Percentiles rank a stretch among this genome's conserved stretches.
Conservation (phyloP, 2,329 filamentous ascomycete genomes). For the Pyrenochaeta sp. region DNA sequence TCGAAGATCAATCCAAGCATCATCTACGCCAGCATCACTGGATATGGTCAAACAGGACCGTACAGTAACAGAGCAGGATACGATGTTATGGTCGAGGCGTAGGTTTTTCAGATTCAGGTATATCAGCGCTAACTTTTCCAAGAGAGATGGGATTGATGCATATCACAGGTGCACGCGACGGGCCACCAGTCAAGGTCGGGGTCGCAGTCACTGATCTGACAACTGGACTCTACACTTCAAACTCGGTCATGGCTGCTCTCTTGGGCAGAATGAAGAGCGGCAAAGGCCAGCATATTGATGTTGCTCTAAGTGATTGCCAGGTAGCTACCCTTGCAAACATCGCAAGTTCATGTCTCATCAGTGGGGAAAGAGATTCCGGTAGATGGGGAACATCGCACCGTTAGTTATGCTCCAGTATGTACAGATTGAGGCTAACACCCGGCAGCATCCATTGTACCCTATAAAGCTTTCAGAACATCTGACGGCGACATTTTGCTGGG, state of each 20-base stretch:
- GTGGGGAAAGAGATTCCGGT: slow-evolving; percentile 84
- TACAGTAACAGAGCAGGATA: slow-evolving; percentile 89
- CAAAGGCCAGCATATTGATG: slow-evolving; percentile 89
- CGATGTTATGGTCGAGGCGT: slow-evolving; percentile 98
- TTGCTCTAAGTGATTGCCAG: slow-evolving; percentile 90
- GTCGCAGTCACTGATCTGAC: slow-evolving; percentile 97
- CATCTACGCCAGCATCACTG: slow-evolving; percentile 95
- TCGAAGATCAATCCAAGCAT: slow-evolving; percentile 81
- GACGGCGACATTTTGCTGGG: slow-evolving; percentile 71
- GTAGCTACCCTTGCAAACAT: slow-evolving; percentile 95
- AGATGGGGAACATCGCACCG: slow-evolving; percentile 97
- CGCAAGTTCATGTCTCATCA: slow-evolving; percentile 88
- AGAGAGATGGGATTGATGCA: slow-evolving; percentile 96
- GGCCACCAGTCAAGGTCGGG: slow-evolving; percentile 94
- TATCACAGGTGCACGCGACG: slow-evolving; percentile 88
- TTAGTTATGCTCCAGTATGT: slow-evolving; percentile 49
- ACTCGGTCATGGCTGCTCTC: slow-evolving; percentile 92
- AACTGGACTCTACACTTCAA: slow-evolving; percentile 92
- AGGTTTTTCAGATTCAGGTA: slow-evolving; percentile 24
- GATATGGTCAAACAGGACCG: slow-evolving; percentile 94
- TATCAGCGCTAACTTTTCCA: slow-evolving; percentile 16
- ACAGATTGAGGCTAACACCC: slow-evolving; percentile 17
- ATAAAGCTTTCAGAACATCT: slow-evolving; percentile 76
- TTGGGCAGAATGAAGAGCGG: slow-evolving; percentile 77
- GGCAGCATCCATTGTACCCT: slow-evolving; percentile 95